Evolutionary conservation across 116 monocot genomes (phyloP).

Genomic region (Posidonia oceanica): DNA sequence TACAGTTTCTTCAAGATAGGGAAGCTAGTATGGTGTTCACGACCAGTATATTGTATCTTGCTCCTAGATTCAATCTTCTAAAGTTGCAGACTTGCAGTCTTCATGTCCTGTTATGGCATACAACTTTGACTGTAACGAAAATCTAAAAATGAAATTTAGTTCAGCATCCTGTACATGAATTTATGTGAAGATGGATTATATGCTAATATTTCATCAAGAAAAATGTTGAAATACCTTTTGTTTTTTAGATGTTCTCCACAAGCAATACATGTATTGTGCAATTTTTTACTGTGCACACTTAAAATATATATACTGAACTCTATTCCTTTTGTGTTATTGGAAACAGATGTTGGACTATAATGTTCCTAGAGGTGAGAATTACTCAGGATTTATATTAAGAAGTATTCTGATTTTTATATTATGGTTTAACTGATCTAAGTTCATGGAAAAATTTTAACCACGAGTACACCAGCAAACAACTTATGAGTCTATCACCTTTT

Average conservation of each 20-base stretch:
- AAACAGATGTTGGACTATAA: constrained; percentile 97
- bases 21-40: too few species aligned
- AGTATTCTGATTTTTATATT: neutral
- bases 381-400: neutral
- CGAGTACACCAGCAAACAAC: neutral
- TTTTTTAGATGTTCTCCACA: neutral
- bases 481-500: neutral
- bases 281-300: neutral
- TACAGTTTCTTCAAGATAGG: too few species aligned
- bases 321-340: neutral
- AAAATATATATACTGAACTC: neutral
- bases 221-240: too few species aligned
- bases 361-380: constrained; percentile 87
- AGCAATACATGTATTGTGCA: neutral
- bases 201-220: too few species aligned
- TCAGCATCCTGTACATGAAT: too few species aligned
- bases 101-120: too few species aligned
- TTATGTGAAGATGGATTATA: too few species aligned
- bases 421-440: neutral
- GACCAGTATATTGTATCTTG: too few species aligned
- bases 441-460: neutral
- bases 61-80: too few species aligned
- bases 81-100: too few species aligned
- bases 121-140: too few species aligned
- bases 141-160: too few species aligned